A percentile compares a stretch with the other conserved stretches of the same genome.
Evolutionary conservation across 2,329 filamentous ascomycete genomes (phyloP).

Genomic region (Fonsecaea erecta): DNA sequence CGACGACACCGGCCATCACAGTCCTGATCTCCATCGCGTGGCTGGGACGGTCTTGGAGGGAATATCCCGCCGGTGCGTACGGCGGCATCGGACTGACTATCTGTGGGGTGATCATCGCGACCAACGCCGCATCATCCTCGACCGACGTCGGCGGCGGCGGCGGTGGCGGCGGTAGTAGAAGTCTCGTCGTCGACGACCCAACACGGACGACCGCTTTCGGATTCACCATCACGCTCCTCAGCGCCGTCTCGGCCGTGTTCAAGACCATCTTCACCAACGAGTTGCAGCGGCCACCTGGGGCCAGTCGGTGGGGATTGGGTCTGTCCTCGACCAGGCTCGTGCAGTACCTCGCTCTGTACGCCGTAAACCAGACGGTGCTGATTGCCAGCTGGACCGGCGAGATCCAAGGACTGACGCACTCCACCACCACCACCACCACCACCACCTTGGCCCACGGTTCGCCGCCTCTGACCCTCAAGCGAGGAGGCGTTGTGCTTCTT

Average conservation of each 20-base stretch:
- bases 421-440: no score
- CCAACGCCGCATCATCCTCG: conserved; percentile 1
- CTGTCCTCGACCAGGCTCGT: conserved; percentile 17
- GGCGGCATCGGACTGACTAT: conserved; percentile 11
- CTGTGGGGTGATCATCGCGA: conserved; percentile 20
- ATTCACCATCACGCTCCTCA: conserved; percentile 1
- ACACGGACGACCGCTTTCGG: conserved; percentile 2
- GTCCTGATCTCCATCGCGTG: conserved; percentile 1
- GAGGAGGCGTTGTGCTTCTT: not conserved
- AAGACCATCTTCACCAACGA: conserved; percentile 20
- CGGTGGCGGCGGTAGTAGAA: no score
- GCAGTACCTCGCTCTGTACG: conserved; percentile 17
- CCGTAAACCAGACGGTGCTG: conserved; percentile 15
- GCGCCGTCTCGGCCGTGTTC: conserved; percentile 20
- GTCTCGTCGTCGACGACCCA: not conserved
- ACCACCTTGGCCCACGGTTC: not conserved
- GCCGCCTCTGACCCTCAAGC: not conserved
- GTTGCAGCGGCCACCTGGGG: conserved; percentile 10
- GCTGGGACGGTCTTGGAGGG: conserved; percentile 6
- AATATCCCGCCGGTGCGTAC: conserved; percentile 11
- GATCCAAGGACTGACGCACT: not conserved
- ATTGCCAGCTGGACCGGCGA: conserved; percentile 21
- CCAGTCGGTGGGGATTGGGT: conserved; percentile 7
- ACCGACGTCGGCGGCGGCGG: no score
- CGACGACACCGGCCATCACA: conserved; percentile 28